Evolutionary conservation across 345 rosid genomes (phyloP).

Genomic region (Citrus sinensis): DNA sequence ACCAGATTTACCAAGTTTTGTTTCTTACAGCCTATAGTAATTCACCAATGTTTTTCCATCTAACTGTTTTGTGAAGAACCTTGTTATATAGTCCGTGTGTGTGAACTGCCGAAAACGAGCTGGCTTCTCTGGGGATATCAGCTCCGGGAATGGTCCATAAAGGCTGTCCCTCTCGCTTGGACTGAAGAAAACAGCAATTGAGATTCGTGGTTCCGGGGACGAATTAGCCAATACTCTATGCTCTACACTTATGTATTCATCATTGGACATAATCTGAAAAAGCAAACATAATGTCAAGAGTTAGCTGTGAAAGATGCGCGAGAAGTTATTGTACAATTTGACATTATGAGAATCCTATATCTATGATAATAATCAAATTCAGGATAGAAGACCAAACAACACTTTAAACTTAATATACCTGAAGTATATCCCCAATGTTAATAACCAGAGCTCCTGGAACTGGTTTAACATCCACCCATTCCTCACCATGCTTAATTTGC

Average conservation of each 20-base stretch:
- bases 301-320: neutral
- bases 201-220: conserved; percentile 25
- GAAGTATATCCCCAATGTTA: conserved; percentile 51
- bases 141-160: conserved; percentile 42
- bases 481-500: conserved; percentile 43
- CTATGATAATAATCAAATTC: neutral
- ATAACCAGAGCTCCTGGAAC: conserved; percentile 45
- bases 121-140: conserved; percentile 36
- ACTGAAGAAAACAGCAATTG: conserved; percentile 39
- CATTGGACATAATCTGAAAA: conserved; percentile 17
- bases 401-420: conserved; percentile 23
- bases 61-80: conserved; percentile 42
- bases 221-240: conserved; percentile 51
- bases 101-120: conserved; percentile 29
- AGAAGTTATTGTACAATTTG: neutral
- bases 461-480: conserved; percentile 51
- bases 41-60: conserved; percentile 38
- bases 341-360: neutral
- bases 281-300: neutral
- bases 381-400: neutral
- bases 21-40: conserved; percentile 15
- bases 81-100: conserved; percentile 24
- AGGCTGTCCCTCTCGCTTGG: conserved; percentile 22
- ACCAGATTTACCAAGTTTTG: neutral
- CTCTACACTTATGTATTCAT: conserved; percentile 44